Evolutionary conservation across 257 asterid species (phyloP), one percentile per base, ranked within the genome.

Genomic region (Nicotiana attenuata): DNA sequence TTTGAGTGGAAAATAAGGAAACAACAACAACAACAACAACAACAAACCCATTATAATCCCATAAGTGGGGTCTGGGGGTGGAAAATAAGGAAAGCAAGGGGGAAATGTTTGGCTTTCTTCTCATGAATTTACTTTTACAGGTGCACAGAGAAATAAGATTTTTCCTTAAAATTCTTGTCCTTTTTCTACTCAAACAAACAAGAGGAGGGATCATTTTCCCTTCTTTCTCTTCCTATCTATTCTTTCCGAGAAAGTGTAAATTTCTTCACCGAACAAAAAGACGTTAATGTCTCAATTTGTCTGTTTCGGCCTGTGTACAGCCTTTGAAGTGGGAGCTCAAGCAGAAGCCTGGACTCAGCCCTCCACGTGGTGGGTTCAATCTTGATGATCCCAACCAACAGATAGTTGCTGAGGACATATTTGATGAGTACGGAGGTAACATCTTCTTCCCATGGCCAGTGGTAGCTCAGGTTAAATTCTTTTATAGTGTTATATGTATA

Each of bases 381-480:
- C 86, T 85, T 5, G 97, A 92, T 56, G 97, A 96, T 81, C 97
- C 99, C 75, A 96, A 94, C 88, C 99, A 96, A 87, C 99, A 96
- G 89, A 96, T 96, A 85, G 99, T 96, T 85, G 98, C 98, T 5
- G 99, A 92, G 85, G 98, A 96, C 89, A 92, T 96, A 80, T 96
- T 93, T 81, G 99, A 96, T 69, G 99, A 96, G 86, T 96, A 96
- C 81, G 99, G 99, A 96, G 99, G 99, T 96, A 65, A 73, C 47
- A 7, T 61, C 13, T 65, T 59, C 45, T 65, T 65, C 52, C 5
- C 19, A 14, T 22, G 20, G 16, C 24, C 7, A 33, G 0, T 31
- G 0, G 60, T 52, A 22, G 56, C 61, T 76, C 22, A 31, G 24
- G 45, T 77, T 75, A 66, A 29, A 20, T 6, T 52, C 8, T 47